A percentile compares a stretch with the other conserved stretches of the same genome.
These are phyloP conservation scores for Penicillium longicatenatum DNA, from an alignment of 495 filamentous ascomycete species.

Conservation along the genomic window DNA sequence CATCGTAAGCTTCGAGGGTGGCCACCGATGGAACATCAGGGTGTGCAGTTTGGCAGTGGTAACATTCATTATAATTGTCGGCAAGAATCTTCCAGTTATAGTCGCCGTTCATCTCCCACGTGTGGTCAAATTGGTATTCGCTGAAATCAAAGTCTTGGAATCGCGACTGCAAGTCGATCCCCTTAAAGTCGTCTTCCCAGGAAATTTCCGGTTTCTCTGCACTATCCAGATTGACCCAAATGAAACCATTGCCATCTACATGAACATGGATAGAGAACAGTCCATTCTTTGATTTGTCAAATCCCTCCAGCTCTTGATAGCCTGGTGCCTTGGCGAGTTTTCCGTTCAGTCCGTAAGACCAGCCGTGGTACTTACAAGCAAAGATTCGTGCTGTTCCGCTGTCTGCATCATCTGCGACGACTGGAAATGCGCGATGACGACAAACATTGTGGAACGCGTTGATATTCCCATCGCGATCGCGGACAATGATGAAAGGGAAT, in stretches of 20 bases:
- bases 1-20: constrained; percentile 38
- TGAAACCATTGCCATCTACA: constrained; percentile 46
- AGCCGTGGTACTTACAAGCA: constrained; percentile 56
- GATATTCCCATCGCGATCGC: constrained; percentile 49
- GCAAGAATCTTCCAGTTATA: constrained; percentile 55
- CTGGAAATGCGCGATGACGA: constrained; percentile 58
- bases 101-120: constrained; percentile 45
- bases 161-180: constrained; percentile 38
- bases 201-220: constrained; percentile 35
- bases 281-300: constrained; percentile 52
- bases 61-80: constrained; percentile 56
- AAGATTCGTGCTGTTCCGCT: constrained; percentile 52
- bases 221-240: constrained; percentile 52
- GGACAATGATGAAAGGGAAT: constrained; percentile 51
- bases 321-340: constrained; percentile 57
- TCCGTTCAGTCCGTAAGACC: constrained; percentile 50
- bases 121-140: constrained; percentile 50
- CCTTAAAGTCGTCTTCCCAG: constrained; percentile 46
- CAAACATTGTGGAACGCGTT: constrained; percentile 64
- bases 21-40: constrained; percentile 41
- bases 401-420: constrained; percentile 50
- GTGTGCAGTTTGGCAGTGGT: constrained; percentile 49
- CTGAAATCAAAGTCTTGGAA: constrained; percentile 44
- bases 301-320: constrained; percentile 52
- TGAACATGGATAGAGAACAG: constrained; percentile 45